A percentile compares a stretch with the other conserved stretches of the same genome.
These are phyloP conservation scores for Nakazawaea wyomingensis DNA, from an alignment of 805 yeast species.

Conservation along the genomic window DNA sequence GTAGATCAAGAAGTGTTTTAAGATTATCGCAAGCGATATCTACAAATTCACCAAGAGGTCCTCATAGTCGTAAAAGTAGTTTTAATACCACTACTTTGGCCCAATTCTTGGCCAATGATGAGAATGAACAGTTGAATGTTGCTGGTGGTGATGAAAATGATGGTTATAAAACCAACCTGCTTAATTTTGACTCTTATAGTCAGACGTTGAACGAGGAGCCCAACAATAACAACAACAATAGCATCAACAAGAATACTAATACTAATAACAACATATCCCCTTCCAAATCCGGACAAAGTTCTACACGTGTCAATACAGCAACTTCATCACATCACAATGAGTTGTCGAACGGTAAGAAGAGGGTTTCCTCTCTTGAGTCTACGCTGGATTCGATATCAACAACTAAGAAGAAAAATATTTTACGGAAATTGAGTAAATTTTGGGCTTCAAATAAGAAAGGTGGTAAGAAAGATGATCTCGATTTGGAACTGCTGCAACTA, in stretches of 20 bases:
- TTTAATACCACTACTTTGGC: neutral
- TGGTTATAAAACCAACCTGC: neutral
- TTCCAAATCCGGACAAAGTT: conserved; percentile 6
- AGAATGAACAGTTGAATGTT: neutral
- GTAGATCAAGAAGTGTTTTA: conserved; percentile 12
- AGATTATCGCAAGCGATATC: conserved; percentile 11
- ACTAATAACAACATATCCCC: too few species aligned
- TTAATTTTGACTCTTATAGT: conserved; percentile 6
- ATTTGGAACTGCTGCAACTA: too few species aligned
- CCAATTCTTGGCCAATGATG: conserved; percentile 1
- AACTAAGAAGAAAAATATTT: conserved; percentile 1
- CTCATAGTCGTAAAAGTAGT: conserved; percentile 9
- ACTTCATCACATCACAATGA: neutral
- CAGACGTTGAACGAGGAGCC: conserved; percentile 9
- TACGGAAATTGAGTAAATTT: conserved; percentile 7
- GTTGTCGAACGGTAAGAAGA: neutral
- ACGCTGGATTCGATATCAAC: neutral
- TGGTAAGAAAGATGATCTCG: neutral
- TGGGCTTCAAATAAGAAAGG: neutral
- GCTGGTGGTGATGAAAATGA: neutral
- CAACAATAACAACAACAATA: too few species aligned
- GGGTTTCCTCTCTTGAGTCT: neutral
- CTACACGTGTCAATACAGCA: conserved; percentile 7
- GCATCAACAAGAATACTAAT: too few species aligned
- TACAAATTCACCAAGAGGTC: neutral